Evolutionary conservation across 768 basidiomycete species (phyloP), one percentile per base, ranked within the genome.

Genomic region (Serendipita sp.): DNA sequence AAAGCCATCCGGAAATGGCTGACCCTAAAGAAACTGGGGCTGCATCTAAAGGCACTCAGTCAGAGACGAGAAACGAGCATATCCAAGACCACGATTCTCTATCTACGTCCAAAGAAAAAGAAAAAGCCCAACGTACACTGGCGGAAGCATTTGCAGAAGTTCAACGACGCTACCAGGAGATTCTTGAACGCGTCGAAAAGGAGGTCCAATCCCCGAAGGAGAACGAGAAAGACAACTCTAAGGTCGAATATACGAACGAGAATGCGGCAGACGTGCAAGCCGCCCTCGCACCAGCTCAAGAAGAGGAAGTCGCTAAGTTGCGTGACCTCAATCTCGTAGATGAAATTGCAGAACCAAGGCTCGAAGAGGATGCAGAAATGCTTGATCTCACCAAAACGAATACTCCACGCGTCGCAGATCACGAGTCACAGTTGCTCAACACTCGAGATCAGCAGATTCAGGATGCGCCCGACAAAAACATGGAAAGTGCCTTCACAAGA

Each of bases 91-190:
- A 50, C 6, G 5, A 6, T 5, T 40, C 40, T 5, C 18, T 8
- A n/a, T n/a, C 48, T 5, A 50, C 2, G 48, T n/a, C 48, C 5
- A 31, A 50, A 5, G 8, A n/a, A 8, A 0, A 18, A 50, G 8
- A 0, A n/a, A 50, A 8, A 8, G 29, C 8, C 6, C 48, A 18
- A 50, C 48, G 48, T 5, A 8, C 48, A 67, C 82, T 93, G 2
- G 92, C 92, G 34, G 92, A 96, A 69, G 81, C 87, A 0, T 72
- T 90, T 62, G 82, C 86, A 67, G 87, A 94, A 69, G 86, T 94
- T 63, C 83, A 81, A 58, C 83, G 87, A 66, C 83, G 86, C n/a
- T 83, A 91, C 67, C 83, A 93, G 65, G 87, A 91, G 65, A 95
- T 97, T 66, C 74, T 87, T 63, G 76, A 78, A 64, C 72, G 74